phyloP scores from a whole-genome alignment of 345 rosid genomes.

The Angophora floribunda region DNA sequence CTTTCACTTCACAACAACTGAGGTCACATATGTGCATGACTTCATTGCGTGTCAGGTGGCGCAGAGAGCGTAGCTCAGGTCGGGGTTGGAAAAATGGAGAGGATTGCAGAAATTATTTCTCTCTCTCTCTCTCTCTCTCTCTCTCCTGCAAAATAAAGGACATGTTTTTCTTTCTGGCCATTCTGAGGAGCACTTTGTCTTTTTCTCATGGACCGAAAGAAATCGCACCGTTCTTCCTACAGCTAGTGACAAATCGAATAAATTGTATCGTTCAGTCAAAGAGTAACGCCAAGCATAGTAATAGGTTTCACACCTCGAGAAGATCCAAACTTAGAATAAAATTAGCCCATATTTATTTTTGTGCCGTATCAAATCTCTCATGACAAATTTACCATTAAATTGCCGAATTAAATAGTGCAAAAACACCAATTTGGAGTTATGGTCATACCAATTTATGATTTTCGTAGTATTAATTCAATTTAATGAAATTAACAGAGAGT shows the following conservation, averaged over 20 bases:
- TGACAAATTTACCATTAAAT: no score
- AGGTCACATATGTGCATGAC: conserved; percentile 2
- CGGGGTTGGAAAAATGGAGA: not conserved
- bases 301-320: not conserved
- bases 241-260: not conserved
- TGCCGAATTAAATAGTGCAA: no score
- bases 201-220: not conserved
- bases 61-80: not conserved
- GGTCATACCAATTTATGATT: no score
- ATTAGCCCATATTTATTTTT: no score
- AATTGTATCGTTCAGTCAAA: not conserved
- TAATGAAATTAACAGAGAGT: not conserved
- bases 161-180: not conserved
- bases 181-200: not conserved
- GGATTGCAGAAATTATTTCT: not conserved
- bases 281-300: not conserved
- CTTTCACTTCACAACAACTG: not conserved
- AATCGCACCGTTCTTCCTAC: not conserved
- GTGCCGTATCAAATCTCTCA: no score
- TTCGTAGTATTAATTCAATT: no score
- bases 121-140: not conserved
- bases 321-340: no score
- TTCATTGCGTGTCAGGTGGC: conserved; percentile 3
- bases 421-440: no score
- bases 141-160: no score